Conservation (phyloP, 441 rosid genomes). For the Adansonia grandidieri region DNA sequence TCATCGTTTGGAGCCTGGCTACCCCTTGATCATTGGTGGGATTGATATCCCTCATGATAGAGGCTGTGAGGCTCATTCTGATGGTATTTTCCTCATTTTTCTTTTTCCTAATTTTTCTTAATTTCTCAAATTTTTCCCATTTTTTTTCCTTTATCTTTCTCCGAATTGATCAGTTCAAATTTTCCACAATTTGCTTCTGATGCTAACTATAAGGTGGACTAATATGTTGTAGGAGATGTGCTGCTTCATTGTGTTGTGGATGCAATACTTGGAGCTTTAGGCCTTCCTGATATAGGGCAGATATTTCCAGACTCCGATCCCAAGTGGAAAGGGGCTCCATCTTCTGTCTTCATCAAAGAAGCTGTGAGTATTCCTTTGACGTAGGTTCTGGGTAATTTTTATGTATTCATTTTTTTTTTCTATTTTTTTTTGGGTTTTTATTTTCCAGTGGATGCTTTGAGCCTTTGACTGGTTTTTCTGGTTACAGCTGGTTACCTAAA, state of each 20-base stretch:
- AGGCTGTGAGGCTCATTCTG: slow-evolving; percentile 99
- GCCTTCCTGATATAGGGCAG: slow-evolving; percentile 97
- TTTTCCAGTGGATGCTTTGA: slow-evolving; percentile 1
- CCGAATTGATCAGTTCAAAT: background rate
- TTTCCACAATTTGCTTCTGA: slow-evolving; percentile 4
- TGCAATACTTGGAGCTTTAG: slow-evolving; percentile 95
- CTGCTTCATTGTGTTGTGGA: slow-evolving; percentile 95
- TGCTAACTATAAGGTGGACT: background rate
- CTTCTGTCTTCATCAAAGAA: slow-evolving; percentile 86
- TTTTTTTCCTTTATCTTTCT: background rate
- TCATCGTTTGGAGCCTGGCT: slow-evolving; percentile 87
- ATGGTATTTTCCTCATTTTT: slow-evolving; percentile 47
- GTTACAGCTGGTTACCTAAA: background rate
- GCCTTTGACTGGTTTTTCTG: background rate
- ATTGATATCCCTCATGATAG: slow-evolving; percentile 80
- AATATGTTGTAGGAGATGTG: slow-evolving; percentile 76
- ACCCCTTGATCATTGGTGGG: slow-evolving; percentile 92
- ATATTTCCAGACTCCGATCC: slow-evolving; percentile 93
- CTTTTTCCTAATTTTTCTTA: background rate
- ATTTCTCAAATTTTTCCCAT: background rate
- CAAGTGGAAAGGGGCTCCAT: slow-evolving; percentile 93
- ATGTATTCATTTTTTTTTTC: background rate
- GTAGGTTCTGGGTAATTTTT: background rate
- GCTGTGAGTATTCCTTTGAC: slow-evolving; percentile 63
- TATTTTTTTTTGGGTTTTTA: background rate